These are phyloP conservation scores for Saccharomycopsis babjevae DNA, from an alignment of 805 yeast genomes.

Conservation along the genomic window DNA sequence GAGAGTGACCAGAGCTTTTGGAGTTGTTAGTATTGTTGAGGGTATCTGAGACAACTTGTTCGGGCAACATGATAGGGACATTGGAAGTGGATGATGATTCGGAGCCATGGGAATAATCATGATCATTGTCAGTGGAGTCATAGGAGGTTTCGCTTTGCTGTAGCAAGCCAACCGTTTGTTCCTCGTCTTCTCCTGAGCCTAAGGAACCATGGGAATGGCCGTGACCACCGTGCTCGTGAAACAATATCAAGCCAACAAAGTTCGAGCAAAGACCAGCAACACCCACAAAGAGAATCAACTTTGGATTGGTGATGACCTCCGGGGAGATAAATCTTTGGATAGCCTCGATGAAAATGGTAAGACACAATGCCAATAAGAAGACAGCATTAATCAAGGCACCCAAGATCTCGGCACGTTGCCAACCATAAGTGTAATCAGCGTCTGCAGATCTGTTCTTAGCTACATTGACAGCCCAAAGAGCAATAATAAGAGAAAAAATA, in stretches of 20 bases:
- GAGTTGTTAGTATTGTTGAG: neutral
- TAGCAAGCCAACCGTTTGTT: conserved; percentile 22
- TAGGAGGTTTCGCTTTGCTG: conserved; percentile 21
- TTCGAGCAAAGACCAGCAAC: conserved; percentile 74
- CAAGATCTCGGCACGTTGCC: conserved; percentile 95
- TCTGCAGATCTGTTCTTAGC: conserved; percentile 76
- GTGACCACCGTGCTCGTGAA: conserved; percentile 78
- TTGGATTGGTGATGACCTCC: conserved; percentile 70
- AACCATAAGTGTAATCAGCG: conserved; percentile 87
- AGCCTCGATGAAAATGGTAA: conserved; percentile 88
- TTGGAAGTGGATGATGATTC: conserved; percentile 10
- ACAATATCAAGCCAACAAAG: conserved; percentile 69
- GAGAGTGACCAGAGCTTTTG: conserved; percentile 21
- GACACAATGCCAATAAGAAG: conserved; percentile 81
- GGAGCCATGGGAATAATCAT: conserved; percentile 11
- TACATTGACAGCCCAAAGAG: conserved; percentile 92
- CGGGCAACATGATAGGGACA: conserved; percentile 2
- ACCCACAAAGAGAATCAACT: conserved; percentile 74
- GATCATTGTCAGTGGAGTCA: conserved; percentile 11
- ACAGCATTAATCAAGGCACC: conserved; percentile 95
- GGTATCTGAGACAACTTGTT: neutral
- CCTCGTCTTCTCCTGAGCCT: conserved; percentile 19
- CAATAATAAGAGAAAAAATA: conserved; percentile 78
- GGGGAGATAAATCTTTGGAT: conserved; percentile 80
- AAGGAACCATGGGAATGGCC: conserved; percentile 30